Evolutionary conservation across 805 yeast species (phyloP).

Genomic region (Schwanniomyces vanrijiae): DNA sequence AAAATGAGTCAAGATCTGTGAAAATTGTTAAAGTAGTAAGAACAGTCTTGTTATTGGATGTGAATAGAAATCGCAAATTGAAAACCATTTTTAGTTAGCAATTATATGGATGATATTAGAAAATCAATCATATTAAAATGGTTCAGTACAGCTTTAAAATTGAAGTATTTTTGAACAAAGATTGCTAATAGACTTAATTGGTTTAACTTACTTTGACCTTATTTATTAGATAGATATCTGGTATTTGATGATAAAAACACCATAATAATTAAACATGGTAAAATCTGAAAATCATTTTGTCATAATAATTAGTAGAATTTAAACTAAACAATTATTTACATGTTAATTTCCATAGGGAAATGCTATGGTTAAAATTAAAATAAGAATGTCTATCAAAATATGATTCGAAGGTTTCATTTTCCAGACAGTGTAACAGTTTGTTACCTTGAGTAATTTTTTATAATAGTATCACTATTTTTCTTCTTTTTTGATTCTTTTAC

Average conservation of each 20-base stretch:
- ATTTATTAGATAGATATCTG: conserved; percentile 36
- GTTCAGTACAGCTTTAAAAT: conserved; percentile 31
- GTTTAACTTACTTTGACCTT: conserved; percentile 34
- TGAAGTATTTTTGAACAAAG: conserved; percentile 24
- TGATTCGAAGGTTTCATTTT: conserved; percentile 61
- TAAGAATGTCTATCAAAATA: conserved; percentile 41
- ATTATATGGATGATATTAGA: conserved; percentile 32
- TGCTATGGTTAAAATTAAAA: conserved; percentile 46
- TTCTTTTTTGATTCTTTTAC: conserved; percentile 36
- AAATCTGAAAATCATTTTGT: conserved; percentile 31
- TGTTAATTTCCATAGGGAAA: conserved; percentile 31
- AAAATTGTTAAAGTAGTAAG: conserved; percentile 21
- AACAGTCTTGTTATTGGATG: not conserved
- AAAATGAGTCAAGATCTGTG: conserved; percentile 48
- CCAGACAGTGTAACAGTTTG: conserved; percentile 48
- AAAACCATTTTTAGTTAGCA: conserved; percentile 27
- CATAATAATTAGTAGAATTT: conserved; percentile 17
- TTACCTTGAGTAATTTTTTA: conserved; percentile 48
- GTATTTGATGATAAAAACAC: conserved; percentile 57
- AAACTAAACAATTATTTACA: conserved; percentile 20
- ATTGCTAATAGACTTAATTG: conserved; percentile 15
- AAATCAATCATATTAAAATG: conserved; percentile 59
- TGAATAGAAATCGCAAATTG: conserved; percentile 24
- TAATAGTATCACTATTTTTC: conserved; percentile 46
- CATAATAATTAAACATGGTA: conserved; percentile 46